phyloP scores from a whole-genome alignment of 352 stramenopile genomes.

The Phytophthora lateralis region DNA sequence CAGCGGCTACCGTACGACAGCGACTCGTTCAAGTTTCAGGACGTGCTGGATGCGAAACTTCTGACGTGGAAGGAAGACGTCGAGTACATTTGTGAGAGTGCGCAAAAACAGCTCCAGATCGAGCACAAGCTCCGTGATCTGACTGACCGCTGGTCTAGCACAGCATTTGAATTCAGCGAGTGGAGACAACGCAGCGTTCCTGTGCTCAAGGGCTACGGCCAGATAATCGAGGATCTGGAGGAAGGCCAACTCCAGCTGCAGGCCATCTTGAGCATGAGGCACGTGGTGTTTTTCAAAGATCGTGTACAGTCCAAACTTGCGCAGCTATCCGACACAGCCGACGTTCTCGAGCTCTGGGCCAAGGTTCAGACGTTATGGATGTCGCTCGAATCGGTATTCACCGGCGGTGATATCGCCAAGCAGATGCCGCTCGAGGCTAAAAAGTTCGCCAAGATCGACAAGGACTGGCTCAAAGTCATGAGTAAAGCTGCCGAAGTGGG shows the following conservation, averaged over 20 bases:
- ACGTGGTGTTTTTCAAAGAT: slow-evolving; percentile 91
- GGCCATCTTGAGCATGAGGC: slow-evolving; percentile 87
- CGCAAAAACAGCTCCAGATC: slow-evolving; percentile 91
- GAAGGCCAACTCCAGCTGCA: slow-evolving; percentile 90
- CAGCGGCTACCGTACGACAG: slow-evolving; percentile 64
- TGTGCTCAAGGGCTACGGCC: slow-evolving; percentile 78
- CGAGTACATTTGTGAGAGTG: slow-evolving; percentile 89
- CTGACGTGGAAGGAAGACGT: slow-evolving; percentile 82
- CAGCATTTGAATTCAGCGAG: slow-evolving; percentile 84
- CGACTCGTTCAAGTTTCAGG: slow-evolving; percentile 77
- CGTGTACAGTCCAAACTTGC: slow-evolving; percentile 78
- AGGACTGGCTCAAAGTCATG: slow-evolving; percentile 93
- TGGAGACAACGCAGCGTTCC: slow-evolving; percentile 82
- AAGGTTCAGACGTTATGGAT: slow-evolving; percentile 93
- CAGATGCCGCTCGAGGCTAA: slow-evolving; percentile 93
- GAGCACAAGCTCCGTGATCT: slow-evolving; percentile 89
- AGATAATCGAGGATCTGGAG: slow-evolving; percentile 90
- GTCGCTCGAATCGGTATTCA: slow-evolving; percentile 91
- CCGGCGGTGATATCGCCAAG: slow-evolving; percentile 92
- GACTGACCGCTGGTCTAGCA: slow-evolving; percentile 81
- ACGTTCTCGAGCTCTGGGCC: slow-evolving; percentile 90
- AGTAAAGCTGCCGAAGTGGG: slow-evolving; percentile 77
- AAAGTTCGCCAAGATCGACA: slow-evolving; percentile 93
- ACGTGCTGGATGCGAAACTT: slow-evolving; percentile 82
- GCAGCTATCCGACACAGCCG: slow-evolving; percentile 87